Base-by-base conservation (phyloP, 2,329 filamentous ascomycete species). In the Paraphoma chrysanthemicola region DNA sequence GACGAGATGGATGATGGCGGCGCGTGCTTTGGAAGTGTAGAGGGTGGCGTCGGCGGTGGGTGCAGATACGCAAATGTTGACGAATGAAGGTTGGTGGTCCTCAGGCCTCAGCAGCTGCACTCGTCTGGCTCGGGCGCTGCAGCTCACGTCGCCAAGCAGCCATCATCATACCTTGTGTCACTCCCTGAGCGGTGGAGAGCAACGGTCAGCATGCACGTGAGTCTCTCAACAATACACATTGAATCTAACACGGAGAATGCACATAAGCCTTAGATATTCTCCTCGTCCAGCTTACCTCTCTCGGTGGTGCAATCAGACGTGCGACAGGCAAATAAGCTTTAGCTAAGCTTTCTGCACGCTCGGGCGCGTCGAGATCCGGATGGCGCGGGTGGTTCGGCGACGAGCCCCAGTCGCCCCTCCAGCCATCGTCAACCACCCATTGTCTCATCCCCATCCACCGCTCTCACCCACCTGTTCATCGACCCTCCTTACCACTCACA, bases 321-420 rank as follows among this genome's bases (percentile, higher is more conserved):
- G 41, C 10, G 18, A 43, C 41, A 6, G 11, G 41, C 23, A 36
- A 36, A 36, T 59, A 72, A 72, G 69, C 68, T 56, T 70, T 60
- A 11, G 60, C 60, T 67, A 71, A 67, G 62, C 67, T 63, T 63
- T 66, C 18, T 14, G 39, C 44, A 30, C 28, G 31, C 57, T 66
- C 51, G 23, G 63, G 63, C 56, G 44, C 41, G 16, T 48, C 29
- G 38, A 11, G 23, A 3, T 23, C 23, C 23, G 23, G 23, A 23
- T 23, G 23, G 23, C 23, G 23, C 23, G 23, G 23, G 23, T 23
- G 23, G 23, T 23, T 23, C 23, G 23, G 23, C 23, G 45, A 31
- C 17, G 42, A 55, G 53, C 50, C 17, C 14, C 52, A 8, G 39
- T 61, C 49, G 57, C 52, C 61, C 58, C 58, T 60, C 66, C 67